Evolutionary conservation across 2,329 filamentous ascomycete genomes (phyloP).

Genomic region (Cercospora beticola): DNA sequence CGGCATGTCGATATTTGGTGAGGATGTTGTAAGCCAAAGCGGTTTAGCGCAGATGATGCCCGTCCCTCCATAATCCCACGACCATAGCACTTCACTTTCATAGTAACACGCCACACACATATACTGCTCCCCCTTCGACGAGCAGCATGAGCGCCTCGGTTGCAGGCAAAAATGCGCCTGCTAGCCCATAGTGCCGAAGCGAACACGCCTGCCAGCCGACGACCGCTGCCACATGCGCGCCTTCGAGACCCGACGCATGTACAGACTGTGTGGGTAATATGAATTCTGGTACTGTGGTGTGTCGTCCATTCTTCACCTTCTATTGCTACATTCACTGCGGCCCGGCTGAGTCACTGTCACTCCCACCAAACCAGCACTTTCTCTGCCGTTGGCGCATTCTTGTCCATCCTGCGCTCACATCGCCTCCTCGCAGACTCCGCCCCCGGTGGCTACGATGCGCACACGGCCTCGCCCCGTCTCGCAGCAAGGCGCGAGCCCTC

Average conservation of each 20-base stretch:
- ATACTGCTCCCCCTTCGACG: neutral
- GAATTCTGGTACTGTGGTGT: slow-evolving; percentile 7
- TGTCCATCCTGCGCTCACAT: neutral
- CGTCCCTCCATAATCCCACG: neutral
- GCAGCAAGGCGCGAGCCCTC: slow-evolving; percentile 26
- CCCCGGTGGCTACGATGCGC: slow-evolving; percentile 27
- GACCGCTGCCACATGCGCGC: slow-evolving; percentile 4
- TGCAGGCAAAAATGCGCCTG: slow-evolving; percentile 8
- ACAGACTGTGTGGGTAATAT: neutral
- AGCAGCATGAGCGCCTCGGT: slow-evolving; percentile 6
- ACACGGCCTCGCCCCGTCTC: slow-evolving; percentile 32
- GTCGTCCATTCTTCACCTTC: neutral
- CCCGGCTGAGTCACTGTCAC: neutral
- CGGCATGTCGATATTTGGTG: slow-evolving; percentile 10
- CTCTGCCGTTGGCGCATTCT: neutral
- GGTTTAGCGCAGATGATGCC: neutral
- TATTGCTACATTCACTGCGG: neutral
- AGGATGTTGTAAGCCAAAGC: neutral
- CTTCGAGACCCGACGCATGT: neutral
- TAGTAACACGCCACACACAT: neutral
- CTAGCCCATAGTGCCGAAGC: neutral
- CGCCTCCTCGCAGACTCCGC: slow-evolving; percentile 1
- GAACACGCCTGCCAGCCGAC: neutral
- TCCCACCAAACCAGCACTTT: neutral
- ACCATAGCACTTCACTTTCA: neutral